Percentiles rank a stretch among this genome's conserved stretches.
Evolutionary conservation across 257 asterid genomes (phyloP).

Genomic region (Knoxia roxburghii): DNA sequence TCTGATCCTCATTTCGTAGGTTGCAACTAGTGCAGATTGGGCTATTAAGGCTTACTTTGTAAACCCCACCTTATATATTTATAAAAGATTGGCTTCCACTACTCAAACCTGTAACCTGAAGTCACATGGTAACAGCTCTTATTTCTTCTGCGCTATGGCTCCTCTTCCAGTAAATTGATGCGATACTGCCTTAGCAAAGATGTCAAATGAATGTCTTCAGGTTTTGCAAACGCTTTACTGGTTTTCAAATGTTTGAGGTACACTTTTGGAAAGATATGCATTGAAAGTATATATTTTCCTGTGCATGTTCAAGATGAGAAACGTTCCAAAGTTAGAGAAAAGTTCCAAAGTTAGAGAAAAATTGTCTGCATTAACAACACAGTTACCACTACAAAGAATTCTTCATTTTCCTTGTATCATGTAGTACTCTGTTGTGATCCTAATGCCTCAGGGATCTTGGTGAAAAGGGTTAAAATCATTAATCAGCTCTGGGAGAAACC

Average conservation of each 20-base stretch:
- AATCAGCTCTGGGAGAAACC: conserved; percentile 28
- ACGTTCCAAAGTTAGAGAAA: conserved; percentile 53
- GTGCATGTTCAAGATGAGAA: conserved; percentile 76
- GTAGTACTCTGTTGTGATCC: conserved; percentile 82
- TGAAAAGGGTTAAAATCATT: conserved; percentile 46
- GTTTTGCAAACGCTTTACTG: background rate
- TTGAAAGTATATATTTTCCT: conserved; percentile 8
- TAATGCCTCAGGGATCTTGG: conserved; percentile 82
- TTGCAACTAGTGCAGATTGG: too few relatives aligned
- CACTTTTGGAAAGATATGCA: background rate
- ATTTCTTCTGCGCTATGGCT: too few relatives aligned
- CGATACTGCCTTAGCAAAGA: background rate
- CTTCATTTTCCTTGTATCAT: conserved; percentile 84
- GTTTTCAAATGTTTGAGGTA: background rate
- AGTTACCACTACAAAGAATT: conserved; percentile 64
- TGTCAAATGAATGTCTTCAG: background rate
- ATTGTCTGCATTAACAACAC: conserved; percentile 65
- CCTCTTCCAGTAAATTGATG: too few relatives aligned
- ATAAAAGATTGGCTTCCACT: too few relatives aligned
- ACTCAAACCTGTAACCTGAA: too few relatives aligned
- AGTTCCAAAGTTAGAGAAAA: too few relatives aligned
- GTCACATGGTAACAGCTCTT: too few relatives aligned
- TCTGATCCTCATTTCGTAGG: too few relatives aligned
- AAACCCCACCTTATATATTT: too few relatives aligned
- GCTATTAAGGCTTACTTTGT: too few relatives aligned